A percentile compares a stretch with the other conserved stretches of the same genome.
These are phyloP conservation scores for Colletotrichum sp. DNA, from an alignment of 2,329 filamentous ascomycete species.

Conservation along the genomic window DNA sequence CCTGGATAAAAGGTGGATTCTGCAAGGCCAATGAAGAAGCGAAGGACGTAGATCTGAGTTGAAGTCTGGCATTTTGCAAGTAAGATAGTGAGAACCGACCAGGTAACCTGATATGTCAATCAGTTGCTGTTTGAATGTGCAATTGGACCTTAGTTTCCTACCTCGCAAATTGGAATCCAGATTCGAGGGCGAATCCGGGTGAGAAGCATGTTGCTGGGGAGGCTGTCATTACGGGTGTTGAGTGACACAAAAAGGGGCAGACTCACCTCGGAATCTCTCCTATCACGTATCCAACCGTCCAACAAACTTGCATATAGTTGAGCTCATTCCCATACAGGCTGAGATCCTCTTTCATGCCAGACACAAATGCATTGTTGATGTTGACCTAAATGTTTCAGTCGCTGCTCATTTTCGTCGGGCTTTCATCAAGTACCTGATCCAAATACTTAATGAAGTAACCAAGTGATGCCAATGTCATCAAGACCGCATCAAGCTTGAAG, in stretches of 20 bases:
- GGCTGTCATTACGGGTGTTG: constrained; percentile 2
- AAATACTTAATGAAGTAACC: constrained; percentile 29
- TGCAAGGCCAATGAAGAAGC: constrained; percentile 49
- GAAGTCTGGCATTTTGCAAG: neutral
- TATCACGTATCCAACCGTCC: constrained; percentile 27
- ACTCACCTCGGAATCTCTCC: constrained; percentile 28
- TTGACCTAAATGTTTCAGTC: constrained; percentile 32
- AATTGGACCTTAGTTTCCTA: neutral
- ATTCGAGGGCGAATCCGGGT: constrained; percentile 33
- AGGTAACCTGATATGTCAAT: constrained; percentile 5
- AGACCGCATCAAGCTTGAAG: constrained; percentile 45
- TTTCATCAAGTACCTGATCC: constrained; percentile 11
- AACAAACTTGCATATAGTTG: constrained; percentile 30
- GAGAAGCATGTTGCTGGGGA: constrained; percentile 34
- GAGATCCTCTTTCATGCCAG: constrained; percentile 28
- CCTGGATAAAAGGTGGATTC: constrained; percentile 44
- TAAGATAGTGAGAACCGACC: constrained; percentile 1
- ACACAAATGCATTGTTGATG: constrained; percentile 38
- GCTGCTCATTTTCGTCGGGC: neutral
- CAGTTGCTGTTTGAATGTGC: neutral
- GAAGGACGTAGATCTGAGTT: constrained; percentile 43
- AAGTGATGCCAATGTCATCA: constrained; percentile 36
- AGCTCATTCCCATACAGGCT: constrained; percentile 28
- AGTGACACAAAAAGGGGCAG: neutral
- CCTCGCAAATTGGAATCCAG: constrained; percentile 32